Percentiles rank a stretch among this genome's conserved stretches.
phyloP scores from a whole-genome alignment of 176 grass and related monocot genomes.

The Elaeis guineensis region DNA sequence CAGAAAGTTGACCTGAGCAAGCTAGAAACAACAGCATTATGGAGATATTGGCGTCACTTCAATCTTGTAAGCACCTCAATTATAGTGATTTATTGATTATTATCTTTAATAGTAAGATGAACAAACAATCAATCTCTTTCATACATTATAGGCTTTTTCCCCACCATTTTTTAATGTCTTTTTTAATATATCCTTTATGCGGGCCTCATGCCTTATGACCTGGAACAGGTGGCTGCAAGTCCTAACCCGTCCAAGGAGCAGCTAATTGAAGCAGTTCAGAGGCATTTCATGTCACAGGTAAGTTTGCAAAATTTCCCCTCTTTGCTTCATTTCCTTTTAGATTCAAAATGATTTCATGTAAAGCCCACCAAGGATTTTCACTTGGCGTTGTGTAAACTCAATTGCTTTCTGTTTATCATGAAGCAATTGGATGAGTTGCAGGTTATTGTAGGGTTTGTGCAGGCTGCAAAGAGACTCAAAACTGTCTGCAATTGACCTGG shows the following conservation, averaged over 20 bases:
- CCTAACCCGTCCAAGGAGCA: conserved; percentile 79
- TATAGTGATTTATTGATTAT: no score
- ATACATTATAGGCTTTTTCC: no score
- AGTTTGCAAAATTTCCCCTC: not conserved
- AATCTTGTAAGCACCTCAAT: conserved; percentile 39
- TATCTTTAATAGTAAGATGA: no score
- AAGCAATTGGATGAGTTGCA: conserved; percentile 34
- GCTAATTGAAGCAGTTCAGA: conserved; percentile 65
- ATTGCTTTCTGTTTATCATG: conserved; percentile 6
- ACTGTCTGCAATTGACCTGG: conserved; percentile 15
- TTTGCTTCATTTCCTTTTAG: no score
- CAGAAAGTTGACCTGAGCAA: conserved; percentile 93
- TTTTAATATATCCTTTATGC: not conserved
- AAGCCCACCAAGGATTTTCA: no score
- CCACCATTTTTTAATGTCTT: not conserved
- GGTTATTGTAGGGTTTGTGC: conserved; percentile 23
- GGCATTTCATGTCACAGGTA: conserved; percentile 85
- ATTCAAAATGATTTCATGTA: no score
- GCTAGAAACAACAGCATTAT: conserved; percentile 64
- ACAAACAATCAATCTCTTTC: no score
- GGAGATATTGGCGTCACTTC: conserved; percentile 89
- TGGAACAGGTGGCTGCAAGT: conserved; percentile 41
- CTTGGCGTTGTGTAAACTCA: not conserved
- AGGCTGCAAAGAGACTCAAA: conserved; percentile 24
- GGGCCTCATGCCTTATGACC: conserved; percentile 9